Percentiles rank a stretch among this genome's conserved stretches.
Evolutionary conservation across 495 filamentous ascomycete genomes (phyloP).

Genomic region (Penicillium cinerascens): DNA sequence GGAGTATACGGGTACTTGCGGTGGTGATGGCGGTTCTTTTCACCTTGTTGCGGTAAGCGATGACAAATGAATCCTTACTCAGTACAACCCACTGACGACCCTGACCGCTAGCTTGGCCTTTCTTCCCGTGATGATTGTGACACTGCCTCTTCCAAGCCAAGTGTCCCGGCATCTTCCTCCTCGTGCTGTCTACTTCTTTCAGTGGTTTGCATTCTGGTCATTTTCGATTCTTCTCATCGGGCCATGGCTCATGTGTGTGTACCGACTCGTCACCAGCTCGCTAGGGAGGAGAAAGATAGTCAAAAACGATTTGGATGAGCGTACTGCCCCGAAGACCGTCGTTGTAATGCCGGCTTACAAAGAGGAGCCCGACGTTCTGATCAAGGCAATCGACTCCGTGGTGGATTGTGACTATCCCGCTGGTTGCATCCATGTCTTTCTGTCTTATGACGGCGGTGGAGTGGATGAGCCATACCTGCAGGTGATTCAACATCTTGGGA

Average conservation of each 20-base stretch:
- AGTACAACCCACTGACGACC: neutral
- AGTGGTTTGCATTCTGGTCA: conserved; percentile 97
- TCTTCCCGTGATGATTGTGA: conserved; percentile 91
- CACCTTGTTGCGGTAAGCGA: conserved; percentile 64
- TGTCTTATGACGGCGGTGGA: conserved; percentile 89
- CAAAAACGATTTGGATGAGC: conserved; percentile 79
- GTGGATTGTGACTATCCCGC: conserved; percentile 94
- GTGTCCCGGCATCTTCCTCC: conserved; percentile 68
- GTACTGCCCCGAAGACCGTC: conserved; percentile 87
- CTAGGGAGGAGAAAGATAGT: conserved; percentile 78
- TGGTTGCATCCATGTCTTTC: conserved; percentile 90
- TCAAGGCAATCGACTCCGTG: conserved; percentile 87
- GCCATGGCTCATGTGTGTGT: conserved; percentile 92
- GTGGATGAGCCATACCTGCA: conserved; percentile 87
- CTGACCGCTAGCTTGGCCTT: conserved; percentile 65
- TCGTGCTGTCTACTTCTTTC: conserved; percentile 63
- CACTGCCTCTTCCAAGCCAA: conserved; percentile 74
- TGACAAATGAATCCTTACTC: neutral
- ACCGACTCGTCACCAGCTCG: conserved; percentile 80
- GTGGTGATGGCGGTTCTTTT: conserved; percentile 73
- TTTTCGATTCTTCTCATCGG: conserved; percentile 81
- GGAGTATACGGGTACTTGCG: conserved; percentile 73
- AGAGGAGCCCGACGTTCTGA: conserved; percentile 79
- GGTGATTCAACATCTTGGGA: conserved; percentile 83
- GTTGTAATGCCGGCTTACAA: conserved; percentile 98